Percentiles rank a stretch among this genome's conserved stretches.
phyloP scores from a whole-genome alignment of 2,329 filamentous ascomycete species.

The Penicillium sp. region DNA sequence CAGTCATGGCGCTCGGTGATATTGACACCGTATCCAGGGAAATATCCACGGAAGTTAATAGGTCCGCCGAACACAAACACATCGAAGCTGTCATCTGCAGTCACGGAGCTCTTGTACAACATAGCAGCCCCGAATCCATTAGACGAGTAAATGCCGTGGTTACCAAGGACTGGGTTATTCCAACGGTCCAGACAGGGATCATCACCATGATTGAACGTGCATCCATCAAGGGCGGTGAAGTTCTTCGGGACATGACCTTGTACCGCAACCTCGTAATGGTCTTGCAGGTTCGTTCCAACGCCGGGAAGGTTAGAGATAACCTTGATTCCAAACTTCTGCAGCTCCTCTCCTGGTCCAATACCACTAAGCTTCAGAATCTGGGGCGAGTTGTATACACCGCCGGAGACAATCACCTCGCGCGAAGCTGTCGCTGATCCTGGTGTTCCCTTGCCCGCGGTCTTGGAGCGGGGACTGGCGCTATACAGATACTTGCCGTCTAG shows the following conservation, averaged over 20 bases:
- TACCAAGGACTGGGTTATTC: constrained; percentile 31
- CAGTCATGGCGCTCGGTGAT: constrained; percentile 38
- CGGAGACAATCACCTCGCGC: constrained; percentile 42
- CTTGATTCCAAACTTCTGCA: constrained; percentile 47
- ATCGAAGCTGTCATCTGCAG: constrained; percentile 43
- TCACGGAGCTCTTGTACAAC: constrained; percentile 28
- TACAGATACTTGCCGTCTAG: constrained; percentile 43
- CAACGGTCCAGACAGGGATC: constrained; percentile 42
- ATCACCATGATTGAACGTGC: constrained; percentile 23
- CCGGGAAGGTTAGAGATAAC: constrained; percentile 50
- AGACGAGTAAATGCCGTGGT: constrained; percentile 39
- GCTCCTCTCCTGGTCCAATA: constrained; percentile 49
- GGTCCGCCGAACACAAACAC: constrained; percentile 50
- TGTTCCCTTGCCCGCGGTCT: constrained; percentile 22
- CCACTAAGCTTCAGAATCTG: constrained; percentile 58
- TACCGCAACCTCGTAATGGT: constrained; percentile 40
- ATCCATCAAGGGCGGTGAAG: constrained; percentile 27
- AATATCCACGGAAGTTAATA: constrained; percentile 49
- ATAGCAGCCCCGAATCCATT: constrained; percentile 50
- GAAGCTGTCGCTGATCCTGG: constrained; percentile 37
- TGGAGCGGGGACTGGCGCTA: constrained; percentile 37
- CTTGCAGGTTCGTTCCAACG: constrained; percentile 57
- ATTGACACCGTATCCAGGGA: constrained; percentile 37
- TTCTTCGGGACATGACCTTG: constrained; percentile 35
- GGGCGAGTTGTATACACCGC: constrained; percentile 54